Conservation (phyloP, 495 filamentous ascomycete genomes). For the Neurospora terricola region DNA sequence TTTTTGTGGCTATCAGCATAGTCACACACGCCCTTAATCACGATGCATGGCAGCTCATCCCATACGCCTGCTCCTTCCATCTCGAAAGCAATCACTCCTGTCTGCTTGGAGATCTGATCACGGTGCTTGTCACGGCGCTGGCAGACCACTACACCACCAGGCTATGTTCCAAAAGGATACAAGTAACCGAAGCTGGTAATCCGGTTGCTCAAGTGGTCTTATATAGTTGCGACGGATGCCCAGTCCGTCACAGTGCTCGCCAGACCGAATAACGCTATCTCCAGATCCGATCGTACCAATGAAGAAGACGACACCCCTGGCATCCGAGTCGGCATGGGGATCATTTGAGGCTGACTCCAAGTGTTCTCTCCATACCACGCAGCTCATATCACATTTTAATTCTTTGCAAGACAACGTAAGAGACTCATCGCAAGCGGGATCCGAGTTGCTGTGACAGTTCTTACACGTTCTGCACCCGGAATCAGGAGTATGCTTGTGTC, state of each 20-base stretch:
- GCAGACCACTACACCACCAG: too few species aligned
- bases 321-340: background rate
- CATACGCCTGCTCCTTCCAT: slow-evolving; percentile 37
- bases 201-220: too few species aligned
- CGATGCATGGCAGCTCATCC: slow-evolving; percentile 24
- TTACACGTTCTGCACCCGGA: too few species aligned
- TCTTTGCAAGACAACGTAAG: slow-evolving; percentile 4
- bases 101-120: slow-evolving; percentile 9
- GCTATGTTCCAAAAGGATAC: too few species aligned
- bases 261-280: too few species aligned
- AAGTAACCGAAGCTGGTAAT: too few species aligned
- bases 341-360: slow-evolving; percentile 1
- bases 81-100: slow-evolving; percentile 30
- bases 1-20: slow-evolving; percentile 38
- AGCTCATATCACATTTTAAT: slow-evolving; percentile 7
- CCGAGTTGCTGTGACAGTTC: background rate
- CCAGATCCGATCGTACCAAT: slow-evolving; percentile 19
- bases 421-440: slow-evolving; percentile 2
- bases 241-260: too few species aligned
- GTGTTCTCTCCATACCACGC: slow-evolving; percentile 6
- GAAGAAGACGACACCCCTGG: slow-evolving; percentile 6
- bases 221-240: too few species aligned
- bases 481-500: slow-evolving; percentile 17
- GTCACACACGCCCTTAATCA: slow-evolving; percentile 31
- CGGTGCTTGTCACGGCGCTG: too few species aligned